A percentile compares a stretch with the other conserved stretches of the same genome.
phyloP scores from a whole-genome alignment of 441 rosid species.

The Adansonia gregorii region DNA sequence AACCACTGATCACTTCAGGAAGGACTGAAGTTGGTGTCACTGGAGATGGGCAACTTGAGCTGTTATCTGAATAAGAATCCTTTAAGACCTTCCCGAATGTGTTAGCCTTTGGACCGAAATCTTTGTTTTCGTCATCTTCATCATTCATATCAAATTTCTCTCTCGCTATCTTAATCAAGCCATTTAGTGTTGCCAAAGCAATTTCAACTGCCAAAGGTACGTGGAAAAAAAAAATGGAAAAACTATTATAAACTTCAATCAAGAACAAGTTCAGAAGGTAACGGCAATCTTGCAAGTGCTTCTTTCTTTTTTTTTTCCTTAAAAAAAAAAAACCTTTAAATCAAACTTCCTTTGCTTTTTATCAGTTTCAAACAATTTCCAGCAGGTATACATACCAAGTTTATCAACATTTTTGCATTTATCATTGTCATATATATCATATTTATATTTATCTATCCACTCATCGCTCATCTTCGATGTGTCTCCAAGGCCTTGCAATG shows the following conservation, averaged over 20 bases:
- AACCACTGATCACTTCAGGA: conserved; percentile 45
- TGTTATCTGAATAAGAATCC: conserved; percentile 47
- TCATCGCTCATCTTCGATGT: conserved; percentile 57
- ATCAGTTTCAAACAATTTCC: not conserved
- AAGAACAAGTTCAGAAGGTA: conserved; percentile 1
- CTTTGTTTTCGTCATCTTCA: conserved; percentile 58
- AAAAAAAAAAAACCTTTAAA: too few relatives aligned
- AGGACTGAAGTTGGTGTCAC: conserved; percentile 83
- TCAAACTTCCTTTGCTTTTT: not conserved
- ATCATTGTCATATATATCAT: conserved; percentile 43
- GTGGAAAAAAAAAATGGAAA: not conserved
- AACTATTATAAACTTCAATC: conserved; percentile 12
- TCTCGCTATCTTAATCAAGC: conserved; percentile 59
- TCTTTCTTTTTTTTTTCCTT: not conserved
- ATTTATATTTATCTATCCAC: conserved; percentile 41
- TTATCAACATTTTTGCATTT: conserved; percentile 50
- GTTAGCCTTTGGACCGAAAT: conserved; percentile 17
- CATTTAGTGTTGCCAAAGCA: conserved; percentile 60
- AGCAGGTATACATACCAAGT: conserved; percentile 46
- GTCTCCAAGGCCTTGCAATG: conserved; percentile 71
- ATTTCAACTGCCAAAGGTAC: conserved; percentile 53
- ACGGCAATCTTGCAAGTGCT: not conserved
- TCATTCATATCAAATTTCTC: conserved; percentile 70
- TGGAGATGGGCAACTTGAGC: conserved; percentile 60
- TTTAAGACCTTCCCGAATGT: conserved; percentile 40